phyloP scores from a whole-genome alignment of 2,329 filamentous ascomycete genomes.

The Lachnellula suecica region DNA sequence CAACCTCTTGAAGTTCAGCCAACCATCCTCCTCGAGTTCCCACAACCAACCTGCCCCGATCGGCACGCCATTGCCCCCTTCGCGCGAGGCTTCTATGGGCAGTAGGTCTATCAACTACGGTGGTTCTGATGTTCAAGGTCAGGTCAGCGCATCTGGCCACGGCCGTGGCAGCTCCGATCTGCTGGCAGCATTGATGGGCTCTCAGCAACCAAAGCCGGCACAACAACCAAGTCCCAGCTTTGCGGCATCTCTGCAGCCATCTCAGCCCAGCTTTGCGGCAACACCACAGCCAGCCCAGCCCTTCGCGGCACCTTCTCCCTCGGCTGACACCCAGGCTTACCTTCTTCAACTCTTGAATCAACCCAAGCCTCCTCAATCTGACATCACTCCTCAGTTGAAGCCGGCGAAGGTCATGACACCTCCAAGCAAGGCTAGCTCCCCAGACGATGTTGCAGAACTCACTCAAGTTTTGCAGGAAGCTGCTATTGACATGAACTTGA shows the following conservation, averaged over 20 bases:
- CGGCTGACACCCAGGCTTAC: slow-evolving; percentile 77
- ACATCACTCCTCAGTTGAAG: slow-evolving; percentile 32
- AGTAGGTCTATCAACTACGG: slow-evolving; percentile 14
- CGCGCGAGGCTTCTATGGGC: slow-evolving; percentile 25
- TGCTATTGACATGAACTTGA: slow-evolving; percentile 38
- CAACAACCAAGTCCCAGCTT: slow-evolving; percentile 26
- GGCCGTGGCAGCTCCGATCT: slow-evolving; percentile 27
- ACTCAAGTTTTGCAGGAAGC: slow-evolving; percentile 44
- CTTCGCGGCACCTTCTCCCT: slow-evolving; percentile 51
- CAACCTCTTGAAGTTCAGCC: slow-evolving; percentile 64
- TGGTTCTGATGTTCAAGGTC: slow-evolving; percentile 19
- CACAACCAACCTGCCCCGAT: slow-evolving; percentile 26
- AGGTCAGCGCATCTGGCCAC: slow-evolving; percentile 17
- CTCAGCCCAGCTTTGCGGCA: not conserved
- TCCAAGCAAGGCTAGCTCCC: slow-evolving; percentile 38
- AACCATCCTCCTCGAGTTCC: slow-evolving; percentile 37
- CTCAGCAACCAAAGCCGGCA: slow-evolving; percentile 23
- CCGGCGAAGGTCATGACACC: slow-evolving; percentile 33
- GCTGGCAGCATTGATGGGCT: slow-evolving; percentile 32
- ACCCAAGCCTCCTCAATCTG: slow-evolving; percentile 64
- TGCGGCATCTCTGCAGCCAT: slow-evolving; percentile 7
- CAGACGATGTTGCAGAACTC: slow-evolving; percentile 35
- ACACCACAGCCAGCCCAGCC: slow-evolving; percentile 20
- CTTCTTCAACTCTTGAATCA: slow-evolving; percentile 83
- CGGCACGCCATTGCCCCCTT: slow-evolving; percentile 29